A percentile compares a stretch with the other conserved stretches of the same genome.
Evolutionary conservation across 208 protist species (phyloP).

Genomic region (Chromosphaera perkinsii): DNA sequence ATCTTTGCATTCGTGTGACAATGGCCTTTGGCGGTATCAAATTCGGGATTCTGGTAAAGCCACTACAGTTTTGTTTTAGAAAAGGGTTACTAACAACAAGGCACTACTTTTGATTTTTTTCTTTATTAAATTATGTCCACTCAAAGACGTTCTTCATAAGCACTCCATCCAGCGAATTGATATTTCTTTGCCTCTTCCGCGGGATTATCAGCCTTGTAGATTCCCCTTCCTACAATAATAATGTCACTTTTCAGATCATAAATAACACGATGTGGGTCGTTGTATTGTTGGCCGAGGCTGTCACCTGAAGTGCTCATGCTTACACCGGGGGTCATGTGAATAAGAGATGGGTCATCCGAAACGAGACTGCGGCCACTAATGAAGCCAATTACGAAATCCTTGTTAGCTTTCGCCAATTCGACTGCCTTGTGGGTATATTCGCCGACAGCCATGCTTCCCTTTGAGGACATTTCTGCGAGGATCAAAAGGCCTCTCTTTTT

Average conservation of each 20-base stretch:
- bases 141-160: constrained; percentile 7
- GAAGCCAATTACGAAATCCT: constrained; percentile 67
- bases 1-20: too few relatives aligned
- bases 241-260: constrained; percentile 51
- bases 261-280: constrained; percentile 59
- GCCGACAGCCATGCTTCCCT: constrained; percentile 13
- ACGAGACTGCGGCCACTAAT: constrained; percentile 36
- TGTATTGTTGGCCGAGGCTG: constrained; percentile 46
- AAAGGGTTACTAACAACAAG: too few relatives aligned
- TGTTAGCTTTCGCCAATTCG: constrained; percentile 36
- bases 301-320: background rate
- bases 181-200: constrained; percentile 2
- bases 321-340: constrained; percentile 25
- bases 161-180: constrained; percentile 6
- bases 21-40: too few relatives aligned
- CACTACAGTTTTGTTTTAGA: too few relatives aligned
- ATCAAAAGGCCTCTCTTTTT: constrained; percentile 46
- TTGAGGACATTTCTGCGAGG: constrained; percentile 36
- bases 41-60: too few relatives aligned
- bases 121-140: too few relatives aligned
- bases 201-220: constrained; percentile 23
- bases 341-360: constrained; percentile 7
- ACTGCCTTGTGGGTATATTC: constrained; percentile 52
- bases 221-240: constrained; percentile 68
- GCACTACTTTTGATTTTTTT: too few relatives aligned